phyloP scores from a whole-genome alignment of 1,284 basidiomycete species.

The Heterobasidion irregulare region DNA sequence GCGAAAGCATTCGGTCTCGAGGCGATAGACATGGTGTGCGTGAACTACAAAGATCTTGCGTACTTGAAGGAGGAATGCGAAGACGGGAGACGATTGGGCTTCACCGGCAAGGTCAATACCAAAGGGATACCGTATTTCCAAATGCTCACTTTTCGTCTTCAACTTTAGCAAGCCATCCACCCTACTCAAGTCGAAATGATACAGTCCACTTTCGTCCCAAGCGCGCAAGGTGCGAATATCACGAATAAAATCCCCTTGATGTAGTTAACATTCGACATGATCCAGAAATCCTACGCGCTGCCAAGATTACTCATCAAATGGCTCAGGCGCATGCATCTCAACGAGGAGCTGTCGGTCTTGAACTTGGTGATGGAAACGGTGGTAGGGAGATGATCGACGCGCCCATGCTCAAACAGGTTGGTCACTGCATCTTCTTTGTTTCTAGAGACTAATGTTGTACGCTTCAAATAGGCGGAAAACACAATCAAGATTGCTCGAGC shows the following conservation, averaged over 20 bases:
- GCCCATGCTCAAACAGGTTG: constrained; percentile 81
- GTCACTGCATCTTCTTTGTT: constrained; percentile 7
- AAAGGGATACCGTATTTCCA: neutral
- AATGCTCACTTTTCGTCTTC: neutral
- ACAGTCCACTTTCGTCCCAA: constrained; percentile 76
- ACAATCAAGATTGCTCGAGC: constrained; percentile 53
- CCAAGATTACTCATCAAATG: constrained; percentile 65
- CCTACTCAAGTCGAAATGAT: constrained; percentile 79
- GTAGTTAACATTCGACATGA: neutral
- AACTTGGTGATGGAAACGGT: constrained; percentile 41
- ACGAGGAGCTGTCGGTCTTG: constrained; percentile 50
- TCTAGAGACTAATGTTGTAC: neutral
- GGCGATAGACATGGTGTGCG: constrained; percentile 92
- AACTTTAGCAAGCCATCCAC: constrained; percentile 87
- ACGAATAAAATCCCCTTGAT: constrained; percentile 1
- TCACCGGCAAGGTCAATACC: constrained; percentile 68
- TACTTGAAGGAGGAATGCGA: constrained; percentile 70
- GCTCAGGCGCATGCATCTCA: constrained; percentile 34
- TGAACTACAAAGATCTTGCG: constrained; percentile 76
- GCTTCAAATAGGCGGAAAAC: constrained; percentile 48
- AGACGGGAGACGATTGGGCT: constrained; percentile 75
- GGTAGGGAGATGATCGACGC: constrained; percentile 87
- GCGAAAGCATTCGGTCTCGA: constrained; percentile 82
- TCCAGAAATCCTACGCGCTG: constrained; percentile 68
- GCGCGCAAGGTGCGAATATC: constrained; percentile 44